Evolutionary conservation across 2,329 filamentous ascomycete species (phyloP).

Genomic region (Alternaria novae-zelandiae): DNA sequence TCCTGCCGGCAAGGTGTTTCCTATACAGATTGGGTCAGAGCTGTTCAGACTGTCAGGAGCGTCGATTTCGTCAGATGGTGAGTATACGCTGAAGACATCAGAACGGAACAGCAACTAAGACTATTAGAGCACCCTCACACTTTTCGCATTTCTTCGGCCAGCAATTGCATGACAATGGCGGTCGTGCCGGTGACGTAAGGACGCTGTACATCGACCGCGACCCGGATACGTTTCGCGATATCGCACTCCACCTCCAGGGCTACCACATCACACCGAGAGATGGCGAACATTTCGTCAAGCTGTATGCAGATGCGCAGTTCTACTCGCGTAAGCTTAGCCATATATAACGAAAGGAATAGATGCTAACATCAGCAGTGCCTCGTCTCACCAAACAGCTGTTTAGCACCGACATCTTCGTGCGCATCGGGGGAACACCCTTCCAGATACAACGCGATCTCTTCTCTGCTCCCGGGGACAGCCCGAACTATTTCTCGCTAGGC

Average conservation of each 20-base stretch:
- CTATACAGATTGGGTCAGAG: conserved; percentile 72
- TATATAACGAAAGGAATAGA: neutral
- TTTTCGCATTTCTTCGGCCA: conserved; percentile 93
- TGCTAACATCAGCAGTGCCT: conserved; percentile 66
- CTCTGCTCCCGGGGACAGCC: conserved; percentile 82
- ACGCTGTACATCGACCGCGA: conserved; percentile 96
- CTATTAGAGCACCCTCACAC: conserved; percentile 83
- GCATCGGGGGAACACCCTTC: conserved; percentile 85
- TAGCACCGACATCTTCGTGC: conserved; percentile 89
- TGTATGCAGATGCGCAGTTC: conserved; percentile 95
- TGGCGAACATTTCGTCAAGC: conserved; percentile 84
- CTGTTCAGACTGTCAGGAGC: conserved; percentile 73
- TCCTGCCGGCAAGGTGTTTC: conserved; percentile 74
- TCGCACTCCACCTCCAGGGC: conserved; percentile 86
- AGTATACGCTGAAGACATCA: conserved; percentile 37
- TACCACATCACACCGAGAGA: conserved; percentile 86
- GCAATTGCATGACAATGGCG: conserved; percentile 72
- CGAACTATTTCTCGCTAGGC: conserved; percentile 93
- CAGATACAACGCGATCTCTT: conserved; percentile 90
- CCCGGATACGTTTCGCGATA: conserved; percentile 85
- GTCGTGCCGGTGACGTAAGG: conserved; percentile 66
- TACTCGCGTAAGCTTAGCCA: conserved; percentile 71
- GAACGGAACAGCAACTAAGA: conserved; percentile 51
- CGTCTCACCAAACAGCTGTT: conserved; percentile 89
- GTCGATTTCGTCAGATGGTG: conserved; percentile 75